Evolutionary conservation across 306 rosid genomes (phyloP), one percentile per base, ranked within the genome.

Genomic region (Psophocarpus tetragonolobus): DNA sequence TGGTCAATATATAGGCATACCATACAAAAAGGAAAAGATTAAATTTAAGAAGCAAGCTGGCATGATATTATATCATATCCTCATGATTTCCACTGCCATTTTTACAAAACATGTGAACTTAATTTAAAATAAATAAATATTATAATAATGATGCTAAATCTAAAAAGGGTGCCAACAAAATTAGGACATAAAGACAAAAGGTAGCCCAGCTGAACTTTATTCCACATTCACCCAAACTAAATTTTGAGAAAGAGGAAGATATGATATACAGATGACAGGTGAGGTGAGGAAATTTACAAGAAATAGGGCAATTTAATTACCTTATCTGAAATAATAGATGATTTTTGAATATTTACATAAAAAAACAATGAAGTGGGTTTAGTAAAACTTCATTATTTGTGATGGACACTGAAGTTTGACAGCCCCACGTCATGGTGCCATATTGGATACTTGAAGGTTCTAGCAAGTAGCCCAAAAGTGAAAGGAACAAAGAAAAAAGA

Each of bases 381-480:
- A 33, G 24, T 32, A 45, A 63, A 36, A 12, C 12, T 62, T 75
- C 18, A 33, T 13, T 6, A 18, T 32, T 45, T 75, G 36, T 41
- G 4, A 41, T n/a, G 27, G 42, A 38, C 60, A 50, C 15, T 53
- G 29, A 3, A 56, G 15, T 56, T 56, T 57, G 65, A 26, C 64
- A 14, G 38, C 21, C 41, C 41, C 41, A 60, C 48, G 70, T 27
- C 79, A 44, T 47, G 72, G 17, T 33, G 33, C 36, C 51, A 48
- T 20, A 18, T 13, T 48, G 8, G 73, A 64, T 29, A 6, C 73
- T 80, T 51, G 27, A 20, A 72, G 57, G 53, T 10, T 48, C 72
- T 71, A 11, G 44, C 18, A 32, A 60, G 79, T 60, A 57, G 68
- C 68, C 12, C 32, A 78, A 80, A 80, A 71, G 78, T 26, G 66